These are phyloP conservation scores for Paspalum vaginatum DNA, from an alignment of 176 grass and related monocot species.

Conservation along the genomic window DNA sequence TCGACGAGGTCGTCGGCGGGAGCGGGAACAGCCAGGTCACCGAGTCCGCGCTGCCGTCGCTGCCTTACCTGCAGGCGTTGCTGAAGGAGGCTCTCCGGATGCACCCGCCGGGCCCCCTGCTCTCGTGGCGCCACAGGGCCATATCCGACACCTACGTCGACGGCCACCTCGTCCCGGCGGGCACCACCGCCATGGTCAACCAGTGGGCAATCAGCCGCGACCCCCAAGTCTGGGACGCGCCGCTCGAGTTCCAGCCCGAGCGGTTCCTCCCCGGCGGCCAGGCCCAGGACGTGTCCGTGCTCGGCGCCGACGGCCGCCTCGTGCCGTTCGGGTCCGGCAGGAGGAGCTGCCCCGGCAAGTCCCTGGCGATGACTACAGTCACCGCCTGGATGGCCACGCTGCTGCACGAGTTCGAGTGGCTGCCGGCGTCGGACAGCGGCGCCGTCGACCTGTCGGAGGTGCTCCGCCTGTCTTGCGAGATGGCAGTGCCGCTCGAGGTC, in stretches of 20 bases:
- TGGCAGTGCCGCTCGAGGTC: conserved; percentile 75
- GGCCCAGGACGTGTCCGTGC: conserved; percentile 52
- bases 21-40: conserved; percentile 14
- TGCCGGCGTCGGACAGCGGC: conserved; percentile 30
- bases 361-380: conserved; percentile 65
- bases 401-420: conserved; percentile 76
- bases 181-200: conserved; percentile 85
- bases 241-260: conserved; percentile 65
- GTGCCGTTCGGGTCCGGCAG: conserved; percentile 78
- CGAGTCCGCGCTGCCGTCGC: conserved; percentile 47
- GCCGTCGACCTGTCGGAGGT: conserved; percentile 73
- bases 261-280: conserved; percentile 57
- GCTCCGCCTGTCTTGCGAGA: conserved; percentile 81
- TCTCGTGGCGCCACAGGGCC: conserved; percentile 64
- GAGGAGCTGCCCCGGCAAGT: conserved; percentile 83
- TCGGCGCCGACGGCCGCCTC: conserved; percentile 71
- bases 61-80: conserved; percentile 76
- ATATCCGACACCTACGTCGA: conserved; percentile 69
- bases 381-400: conserved; percentile 74
- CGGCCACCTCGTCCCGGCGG: conserved; percentile 64
- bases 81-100: conserved; percentile 77
- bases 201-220: conserved; percentile 86
- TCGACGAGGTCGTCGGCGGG: conserved; percentile 61
- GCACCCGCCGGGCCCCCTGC: conserved; percentile 83
- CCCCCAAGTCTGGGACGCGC: conserved; percentile 60